These are phyloP conservation scores for Neonothopanus nambi DNA, from an alignment of 1,284 basidiomycete species.

Conservation along the genomic window DNA sequence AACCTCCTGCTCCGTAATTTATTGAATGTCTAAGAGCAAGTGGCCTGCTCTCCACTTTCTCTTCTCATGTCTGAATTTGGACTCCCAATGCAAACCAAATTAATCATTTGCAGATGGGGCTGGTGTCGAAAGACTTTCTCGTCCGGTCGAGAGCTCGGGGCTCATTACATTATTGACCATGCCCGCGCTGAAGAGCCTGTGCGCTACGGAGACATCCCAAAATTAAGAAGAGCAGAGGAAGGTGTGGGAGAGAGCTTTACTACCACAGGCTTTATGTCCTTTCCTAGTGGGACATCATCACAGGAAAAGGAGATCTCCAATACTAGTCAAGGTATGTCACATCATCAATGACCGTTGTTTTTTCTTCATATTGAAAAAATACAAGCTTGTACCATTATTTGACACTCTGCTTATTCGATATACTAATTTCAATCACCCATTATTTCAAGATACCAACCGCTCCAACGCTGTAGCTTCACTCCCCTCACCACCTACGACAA, in stretches of 20 bases:
- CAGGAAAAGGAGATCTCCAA: neutral
- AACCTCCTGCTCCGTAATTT: no score
- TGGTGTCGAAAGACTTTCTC: constrained; percentile 47
- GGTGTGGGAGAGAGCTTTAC: constrained; percentile 35
- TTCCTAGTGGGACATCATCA: neutral
- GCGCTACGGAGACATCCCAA: constrained; percentile 31
- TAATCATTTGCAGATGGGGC: constrained; percentile 42
- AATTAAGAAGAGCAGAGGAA: constrained; percentile 36
- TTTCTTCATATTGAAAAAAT: neutral
- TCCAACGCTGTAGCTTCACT: constrained; percentile 11
- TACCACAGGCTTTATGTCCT: constrained; percentile 8
- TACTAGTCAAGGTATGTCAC: constrained; percentile 9
- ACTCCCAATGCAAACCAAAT: no score
- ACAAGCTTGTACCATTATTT: neutral
- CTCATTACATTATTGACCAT: constrained; percentile 50
- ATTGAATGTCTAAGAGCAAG: no score
- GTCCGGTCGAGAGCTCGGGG: constrained; percentile 35
- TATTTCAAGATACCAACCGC: neutral
- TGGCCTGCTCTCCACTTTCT: no score
- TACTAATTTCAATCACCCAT: neutral
- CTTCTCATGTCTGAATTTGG: no score
- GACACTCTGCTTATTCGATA: neutral
- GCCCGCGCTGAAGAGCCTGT: constrained; percentile 38
- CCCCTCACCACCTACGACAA: constrained; percentile 14
- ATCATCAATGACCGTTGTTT: neutral